These are phyloP conservation scores for Fusarium nodosum DNA, from an alignment of 2,329 filamentous ascomycete genomes.

Conservation along the genomic window DNA sequence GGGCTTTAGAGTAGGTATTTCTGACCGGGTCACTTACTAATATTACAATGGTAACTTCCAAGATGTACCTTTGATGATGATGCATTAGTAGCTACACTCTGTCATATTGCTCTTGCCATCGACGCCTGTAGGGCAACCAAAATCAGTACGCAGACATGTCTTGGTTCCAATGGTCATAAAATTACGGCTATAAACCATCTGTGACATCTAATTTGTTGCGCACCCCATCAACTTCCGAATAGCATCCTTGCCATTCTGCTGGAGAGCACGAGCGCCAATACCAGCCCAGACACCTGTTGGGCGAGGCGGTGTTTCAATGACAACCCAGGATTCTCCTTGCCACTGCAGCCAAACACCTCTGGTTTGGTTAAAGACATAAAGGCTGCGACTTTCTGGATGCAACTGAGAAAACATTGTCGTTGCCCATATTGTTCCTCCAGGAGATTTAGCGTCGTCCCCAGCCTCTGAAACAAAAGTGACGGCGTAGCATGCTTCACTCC, in stretches of 20 bases:
- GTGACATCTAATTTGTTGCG: background rate
- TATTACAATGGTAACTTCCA: background rate
- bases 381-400: background rate
- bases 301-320: background rate
- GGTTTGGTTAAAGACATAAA: constrained; percentile 4
- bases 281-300: constrained; percentile 3
- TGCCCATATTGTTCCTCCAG: constrained; percentile 9
- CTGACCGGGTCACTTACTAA: background rate
- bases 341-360: constrained; percentile 3
- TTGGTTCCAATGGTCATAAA: accelerated
- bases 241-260: background rate
- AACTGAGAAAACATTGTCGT: constrained; percentile 11
- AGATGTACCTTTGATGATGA: background rate
- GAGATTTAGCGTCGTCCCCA: background rate
- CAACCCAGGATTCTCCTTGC: background rate
- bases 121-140: background rate
- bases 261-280: constrained; percentile 2
- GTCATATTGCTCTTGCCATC: background rate
- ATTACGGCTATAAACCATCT: background rate
- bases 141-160: background rate
- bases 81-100: background rate
- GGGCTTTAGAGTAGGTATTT: background rate
- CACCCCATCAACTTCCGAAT: constrained; percentile 1
- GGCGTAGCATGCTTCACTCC: constrained; percentile 12
- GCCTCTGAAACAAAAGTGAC: background rate